These are phyloP conservation scores for Aureobasidium sp. DNA, from an alignment of 2,329 filamentous ascomycete species.

Conservation along the genomic window DNA sequence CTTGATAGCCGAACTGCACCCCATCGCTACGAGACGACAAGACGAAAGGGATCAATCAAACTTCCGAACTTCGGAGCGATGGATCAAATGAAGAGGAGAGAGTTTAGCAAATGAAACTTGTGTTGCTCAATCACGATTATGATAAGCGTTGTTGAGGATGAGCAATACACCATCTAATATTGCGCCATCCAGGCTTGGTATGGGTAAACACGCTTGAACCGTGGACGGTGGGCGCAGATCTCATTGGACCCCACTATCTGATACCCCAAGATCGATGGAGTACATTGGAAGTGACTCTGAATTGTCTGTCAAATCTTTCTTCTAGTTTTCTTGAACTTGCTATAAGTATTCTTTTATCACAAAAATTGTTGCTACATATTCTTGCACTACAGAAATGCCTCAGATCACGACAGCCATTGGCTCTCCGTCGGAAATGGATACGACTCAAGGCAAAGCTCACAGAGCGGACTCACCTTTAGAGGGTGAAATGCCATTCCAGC, in stretches of 20 bases:
- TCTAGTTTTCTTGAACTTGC: not conserved
- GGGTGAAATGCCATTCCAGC: not conserved
- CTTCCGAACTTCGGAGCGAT: not conserved
- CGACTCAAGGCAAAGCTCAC: not conserved
- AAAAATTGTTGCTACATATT: not conserved
- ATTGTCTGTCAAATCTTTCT: not conserved
- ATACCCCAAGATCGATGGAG: not conserved
- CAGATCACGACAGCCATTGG: not conserved
- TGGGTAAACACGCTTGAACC: not conserved
- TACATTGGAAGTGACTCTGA: not conserved
- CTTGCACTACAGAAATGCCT: not conserved
- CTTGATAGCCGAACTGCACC: no score
- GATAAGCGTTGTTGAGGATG: conserved; percentile 4
- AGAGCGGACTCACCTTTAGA: conserved; percentile 7
- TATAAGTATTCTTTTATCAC: not conserved
- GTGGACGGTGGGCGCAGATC: not conserved
- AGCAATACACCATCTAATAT: not conserved
- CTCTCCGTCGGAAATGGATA: not conserved
- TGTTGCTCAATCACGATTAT: not conserved
- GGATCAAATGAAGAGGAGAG: not conserved
- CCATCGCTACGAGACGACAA: no score
- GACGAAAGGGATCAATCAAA: not conserved
- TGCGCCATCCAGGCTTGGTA: conserved; percentile 3
- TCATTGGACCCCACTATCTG: not conserved
- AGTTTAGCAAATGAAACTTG: not conserved